Base-by-base conservation (phyloP, 192 early-diverging fungal genomes). In the Entomortierella lignicola region DNA sequence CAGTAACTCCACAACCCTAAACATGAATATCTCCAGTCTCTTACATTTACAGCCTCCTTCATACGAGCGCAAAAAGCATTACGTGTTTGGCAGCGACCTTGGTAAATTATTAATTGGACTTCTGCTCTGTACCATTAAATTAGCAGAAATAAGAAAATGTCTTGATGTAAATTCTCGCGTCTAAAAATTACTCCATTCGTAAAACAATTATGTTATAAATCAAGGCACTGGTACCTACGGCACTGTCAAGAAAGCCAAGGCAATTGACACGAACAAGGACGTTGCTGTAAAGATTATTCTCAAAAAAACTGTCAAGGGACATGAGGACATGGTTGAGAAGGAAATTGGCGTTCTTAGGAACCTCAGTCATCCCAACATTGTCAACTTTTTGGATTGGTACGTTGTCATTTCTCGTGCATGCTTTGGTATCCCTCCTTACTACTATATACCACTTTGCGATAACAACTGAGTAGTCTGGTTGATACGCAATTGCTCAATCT, bases 211-310 rank as follows among this genome's bases (percentile, higher is more conserved):
- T 10, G 34, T 7, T 37, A 7, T 4, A 4, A 37, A 7, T 37
- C 34, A 37, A 86, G 82, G 90, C 31, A 81, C 88, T 2, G 93
- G 93, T 20, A 88, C 92, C 17, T 94, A 91, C 81, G 93, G 92
- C 34, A 89, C 91, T 25, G 93, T 94, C 55, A 86, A 90, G 58
- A 69, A 86, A 64, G 91, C 92, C n/a, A 83, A 59, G 8, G 83
- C 87, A 12, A 87, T 92, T 54, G 89, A 86, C n/a, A 90, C 92
- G 23, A 89, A 91, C 17, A 88, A 91, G 27, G 85, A 89, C 30
- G 94, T 94, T 26, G 97, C 97, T 0, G 87, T 97, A 69, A 98
- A 98, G 81, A 89, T 98, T 51, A 98, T 98, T 81, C 89, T 89
- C 77, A 97, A 98, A 80, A 88, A 89, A 62, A 87, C 91, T 5